Evolutionary conservation across 2,329 filamentous ascomycete species (phyloP).

Genomic region (Aspergillus piperis): DNA sequence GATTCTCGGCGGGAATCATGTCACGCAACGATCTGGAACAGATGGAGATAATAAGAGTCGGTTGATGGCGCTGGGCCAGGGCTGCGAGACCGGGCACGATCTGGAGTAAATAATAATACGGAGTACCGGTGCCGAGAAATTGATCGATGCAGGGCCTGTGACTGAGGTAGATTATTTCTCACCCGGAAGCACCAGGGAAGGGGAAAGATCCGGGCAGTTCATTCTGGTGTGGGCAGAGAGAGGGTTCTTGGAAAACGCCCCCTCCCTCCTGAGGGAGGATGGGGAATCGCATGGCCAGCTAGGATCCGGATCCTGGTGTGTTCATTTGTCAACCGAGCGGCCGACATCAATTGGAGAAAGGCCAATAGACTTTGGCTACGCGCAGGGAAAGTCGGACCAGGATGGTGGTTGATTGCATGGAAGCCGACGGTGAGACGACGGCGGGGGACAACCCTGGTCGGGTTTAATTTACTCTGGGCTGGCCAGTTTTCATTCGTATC

Average conservation of each 20-base stretch:
- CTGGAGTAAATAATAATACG: neutral
- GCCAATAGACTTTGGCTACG: neutral
- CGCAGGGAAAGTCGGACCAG: neutral
- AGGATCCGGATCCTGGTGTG: neutral
- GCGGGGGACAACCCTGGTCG: neutral
- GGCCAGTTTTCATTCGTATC: neutral
- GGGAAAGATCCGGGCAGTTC: neutral
- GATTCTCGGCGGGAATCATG: neutral
- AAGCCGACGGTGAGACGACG: conserved; percentile 1
- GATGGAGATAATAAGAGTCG: neutral
- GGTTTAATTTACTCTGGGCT: neutral
- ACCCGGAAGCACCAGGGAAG: neutral
- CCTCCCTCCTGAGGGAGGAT: neutral
- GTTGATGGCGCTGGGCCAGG: neutral
- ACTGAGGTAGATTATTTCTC: neutral
- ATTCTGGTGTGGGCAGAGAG: neutral
- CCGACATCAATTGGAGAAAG: neutral
- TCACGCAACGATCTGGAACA: neutral
- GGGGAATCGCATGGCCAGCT: neutral
- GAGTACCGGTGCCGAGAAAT: neutral
- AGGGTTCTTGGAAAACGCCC: neutral
- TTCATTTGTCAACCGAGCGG: neutral
- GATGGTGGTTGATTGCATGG: neutral
- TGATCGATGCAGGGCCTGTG: conserved; percentile 1
- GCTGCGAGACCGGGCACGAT: neutral